A percentile compares a stretch with the other conserved stretches of the same genome.
Evolutionary conservation across 345 rosid genomes (phyloP).

Genomic region (Gossypium raimondii): DNA sequence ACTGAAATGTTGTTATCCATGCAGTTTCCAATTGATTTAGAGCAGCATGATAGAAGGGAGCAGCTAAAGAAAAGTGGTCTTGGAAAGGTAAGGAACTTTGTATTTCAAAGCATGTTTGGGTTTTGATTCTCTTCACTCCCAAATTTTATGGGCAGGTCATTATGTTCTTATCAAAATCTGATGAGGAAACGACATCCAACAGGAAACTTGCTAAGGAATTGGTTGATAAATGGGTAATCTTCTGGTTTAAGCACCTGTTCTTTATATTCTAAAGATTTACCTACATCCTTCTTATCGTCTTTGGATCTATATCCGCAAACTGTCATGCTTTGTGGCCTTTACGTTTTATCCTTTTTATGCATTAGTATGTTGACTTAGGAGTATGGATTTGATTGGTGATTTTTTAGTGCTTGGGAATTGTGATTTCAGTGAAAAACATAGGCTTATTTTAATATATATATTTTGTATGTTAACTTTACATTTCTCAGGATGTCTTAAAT

Average conservation of each 20-base stretch:
- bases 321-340: background rate
- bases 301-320: background rate
- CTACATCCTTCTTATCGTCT: background rate
- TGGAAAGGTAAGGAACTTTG: slow-evolving; percentile 63
- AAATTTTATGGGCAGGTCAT: slow-evolving; percentile 54
- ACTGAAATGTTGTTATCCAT: slow-evolving; percentile 25
- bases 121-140: background rate
- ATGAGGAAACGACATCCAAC: slow-evolving; percentile 92
- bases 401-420: slow-evolving; percentile 2
- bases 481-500: background rate
- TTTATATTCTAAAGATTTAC: background rate
- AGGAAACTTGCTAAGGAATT: slow-evolving; percentile 93
- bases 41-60: slow-evolving; percentile 90
- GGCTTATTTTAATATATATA: background rate
- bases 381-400: background rate
- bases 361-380: background rate
- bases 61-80: slow-evolving; percentile 94
- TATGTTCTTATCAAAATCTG: slow-evolving; percentile 95
- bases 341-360: background rate
- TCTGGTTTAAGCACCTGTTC: background rate
- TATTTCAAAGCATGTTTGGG: slow-evolving; percentile 14
- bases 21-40: slow-evolving; percentile 92
- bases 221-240: slow-evolving; percentile 96
- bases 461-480: background rate
- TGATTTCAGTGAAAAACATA: background rate